Evolutionary conservation across 2,329 filamentous ascomycete species (phyloP).

Genomic region (Epichloe aotearoae): DNA sequence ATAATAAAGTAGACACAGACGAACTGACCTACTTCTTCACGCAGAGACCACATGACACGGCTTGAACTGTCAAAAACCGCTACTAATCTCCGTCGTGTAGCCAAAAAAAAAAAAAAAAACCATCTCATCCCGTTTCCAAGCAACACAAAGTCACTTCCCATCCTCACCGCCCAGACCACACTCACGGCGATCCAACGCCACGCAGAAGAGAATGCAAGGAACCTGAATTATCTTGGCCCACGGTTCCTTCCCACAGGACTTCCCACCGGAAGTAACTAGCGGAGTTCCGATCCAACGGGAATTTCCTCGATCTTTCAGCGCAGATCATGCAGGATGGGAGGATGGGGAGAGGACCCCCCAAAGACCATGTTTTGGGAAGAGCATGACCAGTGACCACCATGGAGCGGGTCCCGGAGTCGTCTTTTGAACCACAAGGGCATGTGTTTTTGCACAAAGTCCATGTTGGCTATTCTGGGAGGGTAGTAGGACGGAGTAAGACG

Average conservation of each 20-base stretch:
- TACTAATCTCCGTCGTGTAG: background rate
- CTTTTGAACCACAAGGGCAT: too few species aligned
- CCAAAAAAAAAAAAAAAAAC: background rate
- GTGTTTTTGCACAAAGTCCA: background rate
- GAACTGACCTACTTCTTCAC: too few species aligned
- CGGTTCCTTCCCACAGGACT: too few species aligned
- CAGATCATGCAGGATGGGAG: slow-evolving; percentile 15
- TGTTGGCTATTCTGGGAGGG: background rate
- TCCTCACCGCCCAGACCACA: background rate
- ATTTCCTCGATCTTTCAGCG: slow-evolving; percentile 15
- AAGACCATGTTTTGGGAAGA: background rate
- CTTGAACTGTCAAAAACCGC: too few species aligned
- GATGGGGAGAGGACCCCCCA: too few species aligned
- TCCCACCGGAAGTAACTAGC: too few species aligned
- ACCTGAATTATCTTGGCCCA: background rate
- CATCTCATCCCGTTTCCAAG: too few species aligned
- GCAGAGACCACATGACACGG: background rate
- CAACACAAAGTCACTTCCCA: too few species aligned
- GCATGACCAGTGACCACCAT: background rate
- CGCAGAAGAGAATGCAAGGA: background rate
- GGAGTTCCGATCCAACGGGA: background rate
- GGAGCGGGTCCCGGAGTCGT: background rate
- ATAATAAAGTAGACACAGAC: too few species aligned
- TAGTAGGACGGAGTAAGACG: too few species aligned
- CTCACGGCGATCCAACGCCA: background rate